Evolutionary conservation across 2,329 filamentous ascomycete genomes (phyloP).

Genomic region (Chrysosporium keratinophilum): DNA sequence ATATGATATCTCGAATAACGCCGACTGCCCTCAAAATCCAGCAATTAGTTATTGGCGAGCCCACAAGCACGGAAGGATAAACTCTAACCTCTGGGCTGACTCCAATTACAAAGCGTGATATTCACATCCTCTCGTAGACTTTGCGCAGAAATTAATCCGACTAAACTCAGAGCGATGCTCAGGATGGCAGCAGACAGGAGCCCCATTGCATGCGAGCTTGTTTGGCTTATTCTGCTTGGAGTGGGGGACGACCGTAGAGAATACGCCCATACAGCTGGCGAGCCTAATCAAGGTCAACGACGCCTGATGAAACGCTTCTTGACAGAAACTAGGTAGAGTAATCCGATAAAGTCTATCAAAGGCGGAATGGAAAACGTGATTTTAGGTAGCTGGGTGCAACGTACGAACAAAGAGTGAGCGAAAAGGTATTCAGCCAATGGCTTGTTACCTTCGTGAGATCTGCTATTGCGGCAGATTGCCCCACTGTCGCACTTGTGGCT

Average conservation of each 20-base stretch:
- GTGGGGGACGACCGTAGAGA: background rate
- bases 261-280: background rate
- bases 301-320: background rate
- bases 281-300: background rate
- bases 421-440: background rate
- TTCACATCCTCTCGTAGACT: slow-evolving; percentile 44
- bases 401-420: too few species aligned
- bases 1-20: slow-evolving; percentile 52
- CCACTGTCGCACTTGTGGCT: background rate
- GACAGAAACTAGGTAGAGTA: too few species aligned
- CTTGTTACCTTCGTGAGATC: background rate
- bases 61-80: background rate
- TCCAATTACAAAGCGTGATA: slow-evolving; percentile 52
- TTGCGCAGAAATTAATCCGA: slow-evolving; percentile 25
- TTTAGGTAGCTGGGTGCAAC: too few species aligned
- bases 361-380: too few species aligned
- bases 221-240: background rate
- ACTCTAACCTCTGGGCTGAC: slow-evolving; percentile 32
- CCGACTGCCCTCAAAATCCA: slow-evolving; percentile 37
- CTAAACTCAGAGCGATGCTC: slow-evolving; percentile 14
- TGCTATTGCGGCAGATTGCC: too few species aligned
- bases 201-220: background rate
- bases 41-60: background rate
- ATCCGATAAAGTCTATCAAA: too few species aligned
- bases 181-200: slow-evolving; percentile 10